These are phyloP conservation scores for Penicillium sp. DNA, from an alignment of 2,329 filamentous ascomycete genomes.

Conservation along the genomic window DNA sequence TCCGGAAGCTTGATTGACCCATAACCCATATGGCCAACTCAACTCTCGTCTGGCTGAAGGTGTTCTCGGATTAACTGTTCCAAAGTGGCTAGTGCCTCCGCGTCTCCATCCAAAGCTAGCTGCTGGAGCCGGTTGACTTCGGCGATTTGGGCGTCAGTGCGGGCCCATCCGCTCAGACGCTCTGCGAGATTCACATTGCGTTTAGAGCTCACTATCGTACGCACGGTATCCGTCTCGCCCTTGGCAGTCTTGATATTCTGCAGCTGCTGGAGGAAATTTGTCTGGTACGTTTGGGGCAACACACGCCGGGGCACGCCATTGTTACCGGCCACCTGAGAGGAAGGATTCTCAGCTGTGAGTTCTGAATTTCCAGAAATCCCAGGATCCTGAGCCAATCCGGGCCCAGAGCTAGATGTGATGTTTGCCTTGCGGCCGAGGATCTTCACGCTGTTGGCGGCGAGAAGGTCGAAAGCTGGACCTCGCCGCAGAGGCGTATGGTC, in stretches of 20 bases:
- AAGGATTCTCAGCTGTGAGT: background rate
- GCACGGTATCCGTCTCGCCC: slow-evolving; percentile 62
- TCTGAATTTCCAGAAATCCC: background rate
- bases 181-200: slow-evolving; percentile 31
- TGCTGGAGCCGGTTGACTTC: slow-evolving; percentile 36
- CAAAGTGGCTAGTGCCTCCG: slow-evolving; percentile 31
- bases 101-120: slow-evolving; percentile 35
- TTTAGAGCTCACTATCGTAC: slow-evolving; percentile 51
- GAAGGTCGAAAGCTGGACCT: slow-evolving; percentile 57
- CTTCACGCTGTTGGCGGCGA: slow-evolving; percentile 65
- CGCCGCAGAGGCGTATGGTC: slow-evolving; percentile 40
- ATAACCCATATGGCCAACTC: slow-evolving; percentile 1
- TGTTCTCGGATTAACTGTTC: slow-evolving; percentile 25
- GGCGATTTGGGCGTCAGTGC: slow-evolving; percentile 34
- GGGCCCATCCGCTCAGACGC: slow-evolving; percentile 35
- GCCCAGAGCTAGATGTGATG: slow-evolving; percentile 46
- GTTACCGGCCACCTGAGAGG: slow-evolving; percentile 3
- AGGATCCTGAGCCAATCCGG: slow-evolving; percentile 5
- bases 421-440: slow-evolving; percentile 63
- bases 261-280: slow-evolving; percentile 59
- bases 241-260: slow-evolving; percentile 60
- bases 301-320: slow-evolving; percentile 21
- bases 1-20: background rate
- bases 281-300: slow-evolving; percentile 40
- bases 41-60: slow-evolving; percentile 3